Evolutionary conservation across 2,329 filamentous ascomycete species (phyloP).

Genomic region (Ascochyta pisi): DNA sequence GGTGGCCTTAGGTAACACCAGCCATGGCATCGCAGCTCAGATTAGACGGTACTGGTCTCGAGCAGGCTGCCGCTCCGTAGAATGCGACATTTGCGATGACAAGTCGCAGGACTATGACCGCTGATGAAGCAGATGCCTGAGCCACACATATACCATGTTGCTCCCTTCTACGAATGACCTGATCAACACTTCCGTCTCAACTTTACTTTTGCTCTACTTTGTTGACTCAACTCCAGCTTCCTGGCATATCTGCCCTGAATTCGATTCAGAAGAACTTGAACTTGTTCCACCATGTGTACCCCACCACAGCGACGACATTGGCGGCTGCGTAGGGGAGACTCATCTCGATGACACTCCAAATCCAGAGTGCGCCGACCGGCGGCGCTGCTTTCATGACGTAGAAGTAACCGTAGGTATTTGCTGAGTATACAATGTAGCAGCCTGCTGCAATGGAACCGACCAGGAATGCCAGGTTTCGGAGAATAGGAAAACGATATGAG

Average conservation of each 20-base stretch:
- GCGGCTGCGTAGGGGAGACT: conserved; percentile 69
- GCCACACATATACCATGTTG: not conserved
- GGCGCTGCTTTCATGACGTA: conserved; percentile 91
- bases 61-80: not conserved
- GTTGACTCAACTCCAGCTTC: not conserved
- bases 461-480: conserved; percentile 67
- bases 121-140: not conserved
- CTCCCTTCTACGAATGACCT: not conserved
- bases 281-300: conserved; percentile 62
- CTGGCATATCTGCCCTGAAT: not conserved
- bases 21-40: not conserved
- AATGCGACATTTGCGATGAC: not conserved
- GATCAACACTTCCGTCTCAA: not conserved
- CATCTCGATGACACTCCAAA: conserved; percentile 92
- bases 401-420: conserved; percentile 81
- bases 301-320: conserved; percentile 59
- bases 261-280: conserved; percentile 54
- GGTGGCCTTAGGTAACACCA: not conserved
- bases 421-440: conserved; percentile 80
- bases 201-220: not conserved
- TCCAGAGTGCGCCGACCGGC: conserved; percentile 87
- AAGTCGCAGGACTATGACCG: not conserved
- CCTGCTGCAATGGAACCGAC: conserved; percentile 67
- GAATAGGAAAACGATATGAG: conserved; percentile 52
- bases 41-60: not conserved